phyloP scores from a whole-genome alignment of 176 grass and related monocot species.

The Luzula sylvatica region DNA sequence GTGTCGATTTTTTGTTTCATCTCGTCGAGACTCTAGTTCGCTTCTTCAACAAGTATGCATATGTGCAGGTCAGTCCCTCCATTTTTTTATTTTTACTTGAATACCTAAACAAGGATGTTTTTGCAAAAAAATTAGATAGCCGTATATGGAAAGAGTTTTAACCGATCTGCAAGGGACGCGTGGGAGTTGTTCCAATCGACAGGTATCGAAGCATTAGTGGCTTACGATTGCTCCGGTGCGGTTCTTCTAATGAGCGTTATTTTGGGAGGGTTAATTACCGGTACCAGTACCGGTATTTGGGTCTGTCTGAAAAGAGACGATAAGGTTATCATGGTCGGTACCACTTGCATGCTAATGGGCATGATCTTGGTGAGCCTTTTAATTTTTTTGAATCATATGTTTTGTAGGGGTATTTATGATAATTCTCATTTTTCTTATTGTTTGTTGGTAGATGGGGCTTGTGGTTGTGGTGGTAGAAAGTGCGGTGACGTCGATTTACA shows the following conservation, averaged over 20 bases:
- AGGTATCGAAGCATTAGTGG: conserved; percentile 78
- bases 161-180: conserved; percentile 82
- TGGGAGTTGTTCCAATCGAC: conserved; percentile 99
- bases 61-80: conserved; percentile 67
- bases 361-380: conserved; percentile 84
- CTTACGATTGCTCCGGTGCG: conserved; percentile 97
- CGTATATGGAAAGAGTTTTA: conserved; percentile 80
- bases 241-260: conserved; percentile 86
- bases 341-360: conserved; percentile 78
- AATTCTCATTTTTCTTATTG: too few relatives aligned
- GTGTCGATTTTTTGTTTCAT: conserved; percentile 97
- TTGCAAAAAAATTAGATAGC: conserved; percentile 42
- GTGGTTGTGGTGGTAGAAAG: conserved; percentile 93
- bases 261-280: conserved; percentile 83
- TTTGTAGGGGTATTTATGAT: not conserved
- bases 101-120: too few relatives aligned
- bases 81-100: too few relatives aligned
- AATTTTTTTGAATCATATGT: not conserved
- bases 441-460: conserved; percentile 59
- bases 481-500: conserved; percentile 94
- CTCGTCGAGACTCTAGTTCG: conserved; percentile 90
- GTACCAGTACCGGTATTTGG: conserved; percentile 87
- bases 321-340: conserved; percentile 83
- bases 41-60: conserved; percentile 99
- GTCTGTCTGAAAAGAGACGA: conserved; percentile 74